These are phyloP conservation scores for maize (Zea mays) DNA, from an alignment of 176 grass and related monocot species.

Conservation along the genomic window DNA sequence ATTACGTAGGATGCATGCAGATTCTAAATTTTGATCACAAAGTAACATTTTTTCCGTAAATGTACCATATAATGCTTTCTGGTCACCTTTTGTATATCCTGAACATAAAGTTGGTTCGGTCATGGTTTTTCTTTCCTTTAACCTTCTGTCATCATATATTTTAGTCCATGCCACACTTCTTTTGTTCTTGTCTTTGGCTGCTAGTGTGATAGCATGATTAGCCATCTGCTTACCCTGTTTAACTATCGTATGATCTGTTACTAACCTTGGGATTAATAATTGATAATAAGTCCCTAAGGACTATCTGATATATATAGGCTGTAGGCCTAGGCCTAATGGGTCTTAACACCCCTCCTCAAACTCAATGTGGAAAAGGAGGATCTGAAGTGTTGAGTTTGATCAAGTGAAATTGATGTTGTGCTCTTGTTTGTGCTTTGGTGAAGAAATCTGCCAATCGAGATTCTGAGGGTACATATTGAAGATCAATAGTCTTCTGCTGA, in stretches of 20 bases:
- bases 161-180: slow-evolving; percentile 1
- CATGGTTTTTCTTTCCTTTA: background rate
- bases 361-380: too few species aligned
- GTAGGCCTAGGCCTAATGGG: too few species aligned
- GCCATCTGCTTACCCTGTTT: slow-evolving; percentile 10
- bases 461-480: too few species aligned
- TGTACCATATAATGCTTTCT: slow-evolving; percentile 9
- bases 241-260: slow-evolving; percentile 13
- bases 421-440: too few species aligned
- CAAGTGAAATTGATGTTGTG: too few species aligned
- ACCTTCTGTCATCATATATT: background rate
- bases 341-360: too few species aligned
- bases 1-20: background rate
- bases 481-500: too few species aligned
- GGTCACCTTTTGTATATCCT: slow-evolving; percentile 3
- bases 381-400: too few species aligned
- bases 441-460: too few species aligned
- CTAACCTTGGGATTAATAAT: too few species aligned
- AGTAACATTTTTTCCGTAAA: background rate
- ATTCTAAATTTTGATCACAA: background rate
- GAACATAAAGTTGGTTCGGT: slow-evolving; percentile 8
- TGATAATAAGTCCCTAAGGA: too few species aligned
- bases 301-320: too few species aligned
- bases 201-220: background rate
- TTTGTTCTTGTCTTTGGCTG: slow-evolving; percentile 21